Base-by-base conservation (phyloP, 2,329 filamentous ascomycete genomes). In the Trichoderma lentiforme region DNA sequence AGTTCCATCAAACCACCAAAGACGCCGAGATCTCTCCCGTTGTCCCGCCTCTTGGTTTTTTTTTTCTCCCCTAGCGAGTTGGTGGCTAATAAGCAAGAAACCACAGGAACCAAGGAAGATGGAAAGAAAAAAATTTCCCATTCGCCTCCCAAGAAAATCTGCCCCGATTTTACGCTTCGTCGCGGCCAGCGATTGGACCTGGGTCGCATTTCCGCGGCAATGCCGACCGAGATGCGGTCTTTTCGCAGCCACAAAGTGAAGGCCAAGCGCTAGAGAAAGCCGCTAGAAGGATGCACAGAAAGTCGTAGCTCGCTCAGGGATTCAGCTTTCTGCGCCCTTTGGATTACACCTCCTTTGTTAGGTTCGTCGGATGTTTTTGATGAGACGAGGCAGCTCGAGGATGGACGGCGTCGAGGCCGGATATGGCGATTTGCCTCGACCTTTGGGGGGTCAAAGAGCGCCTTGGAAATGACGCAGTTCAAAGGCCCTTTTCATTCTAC, bases 271-370 rank as follows among this genome's bases (percentile, higher is more conserved):
- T 64, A 71, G 47, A 63, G 68, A 71, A 71, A 30, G 32, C 43
- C 68, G 68, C 68, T 71, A 71, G 68, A 71, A 71, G 60, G 60
- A 63, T 51, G 68, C 60, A 64, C 32, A 63, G 68, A 71, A 70
- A 70, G 58, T 18, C 26, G 43, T 60, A 21, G 30, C 47, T 34
- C 39, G 15, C 21, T 34, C 21, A 36, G 15, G 47, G 39, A 43
- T 43, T 43, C 15, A 43, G 39, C 15, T 6, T n/a, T 36, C 24
- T 28, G 21, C 68, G 60, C 68, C 68, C 68, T 71, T 63, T 6
- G n/a, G 56, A 28, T 70, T 24, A 64, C 43, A 68, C 57, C 21
- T 39, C 51, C 24, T 69, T 30, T 32, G 47, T 53, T 24, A 24
- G 47, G 47, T 21, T 53, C n/a, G 21, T 53, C 47, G 47, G n/a